Percentiles rank a stretch among this genome's conserved stretches.
phyloP scores from a whole-genome alignment of 2,329 filamentous ascomycete species.

The Beauveria australis region DNA sequence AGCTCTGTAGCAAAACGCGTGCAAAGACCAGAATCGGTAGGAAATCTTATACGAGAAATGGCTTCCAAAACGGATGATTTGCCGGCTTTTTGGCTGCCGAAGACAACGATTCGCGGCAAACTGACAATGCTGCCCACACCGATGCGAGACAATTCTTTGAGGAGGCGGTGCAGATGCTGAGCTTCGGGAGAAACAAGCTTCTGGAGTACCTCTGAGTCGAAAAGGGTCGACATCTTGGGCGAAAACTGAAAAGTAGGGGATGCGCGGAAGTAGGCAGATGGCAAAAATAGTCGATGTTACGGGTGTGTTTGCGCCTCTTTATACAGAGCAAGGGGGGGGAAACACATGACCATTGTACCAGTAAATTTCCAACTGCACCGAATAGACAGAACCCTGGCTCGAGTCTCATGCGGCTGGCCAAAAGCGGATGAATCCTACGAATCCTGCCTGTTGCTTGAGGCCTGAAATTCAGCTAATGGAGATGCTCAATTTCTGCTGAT shows the following conservation, averaged over 20 bases:
- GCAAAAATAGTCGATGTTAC: not conserved
- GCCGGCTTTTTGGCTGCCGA: slow-evolving; percentile 77
- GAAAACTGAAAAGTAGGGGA: not conserved
- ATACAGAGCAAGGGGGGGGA: not conserved
- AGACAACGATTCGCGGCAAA: slow-evolving; percentile 62
- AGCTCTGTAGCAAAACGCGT: slow-evolving; percentile 46
- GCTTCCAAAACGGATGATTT: slow-evolving; percentile 79
- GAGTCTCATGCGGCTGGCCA: not conserved
- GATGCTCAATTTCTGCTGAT: too few species aligned
- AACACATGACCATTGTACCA: not conserved
- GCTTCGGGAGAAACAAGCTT: not conserved
- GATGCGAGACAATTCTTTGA: not conserved
- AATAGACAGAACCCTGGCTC: not conserved
- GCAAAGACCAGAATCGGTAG: slow-evolving; percentile 34
- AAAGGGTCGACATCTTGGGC: not conserved
- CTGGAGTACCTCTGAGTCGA: not conserved
- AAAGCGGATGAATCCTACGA: not conserved
- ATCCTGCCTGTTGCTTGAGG: not conserved
- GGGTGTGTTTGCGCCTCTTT: not conserved
- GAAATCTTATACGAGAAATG: slow-evolving; percentile 40
- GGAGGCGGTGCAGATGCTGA: not conserved
- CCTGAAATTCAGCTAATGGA: too few species aligned
- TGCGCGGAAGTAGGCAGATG: not conserved
- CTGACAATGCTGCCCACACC: not conserved
- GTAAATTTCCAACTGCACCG: not conserved